A percentile compares a stretch with the other conserved stretches of the same genome.
These are phyloP conservation scores for Ophiostoma pallidulum DNA, from an alignment of 2,329 filamentous ascomycete species.

Conservation along the genomic window DNA sequence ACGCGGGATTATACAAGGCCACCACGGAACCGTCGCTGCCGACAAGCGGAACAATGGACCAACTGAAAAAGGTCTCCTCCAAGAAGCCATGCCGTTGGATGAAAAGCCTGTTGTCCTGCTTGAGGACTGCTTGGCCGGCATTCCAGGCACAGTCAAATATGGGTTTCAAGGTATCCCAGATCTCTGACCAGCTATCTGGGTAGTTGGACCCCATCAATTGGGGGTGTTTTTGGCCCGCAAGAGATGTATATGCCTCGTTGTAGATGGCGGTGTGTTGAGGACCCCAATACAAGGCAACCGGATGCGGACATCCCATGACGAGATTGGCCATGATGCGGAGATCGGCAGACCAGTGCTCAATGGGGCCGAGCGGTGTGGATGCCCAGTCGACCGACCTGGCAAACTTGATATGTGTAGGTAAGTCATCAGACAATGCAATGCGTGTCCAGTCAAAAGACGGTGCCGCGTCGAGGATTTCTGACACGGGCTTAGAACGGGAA, in stretches of 20 bases:
- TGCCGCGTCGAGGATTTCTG: slow-evolving; percentile 24
- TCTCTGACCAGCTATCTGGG: slow-evolving; percentile 59
- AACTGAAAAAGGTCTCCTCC: slow-evolving; percentile 76
- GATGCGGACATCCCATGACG: slow-evolving; percentile 70
- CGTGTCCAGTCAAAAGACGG: slow-evolving; percentile 75
- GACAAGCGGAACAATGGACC: slow-evolving; percentile 70
- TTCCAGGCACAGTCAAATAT: slow-evolving; percentile 58
- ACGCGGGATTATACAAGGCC: slow-evolving; percentile 69
- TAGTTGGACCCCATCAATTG: slow-evolving; percentile 65
- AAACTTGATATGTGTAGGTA: slow-evolving; percentile 64
- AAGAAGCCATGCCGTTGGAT: slow-evolving; percentile 58
- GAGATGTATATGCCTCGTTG: slow-evolving; percentile 60
- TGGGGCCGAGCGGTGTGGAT: slow-evolving; percentile 62
- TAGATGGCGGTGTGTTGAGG: slow-evolving; percentile 60
- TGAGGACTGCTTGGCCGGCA: slow-evolving; percentile 73
- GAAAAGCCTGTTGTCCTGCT: slow-evolving; percentile 71
- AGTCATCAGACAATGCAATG: slow-evolving; percentile 50
- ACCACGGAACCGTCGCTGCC: slow-evolving; percentile 65
- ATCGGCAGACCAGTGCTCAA: slow-evolving; percentile 62
- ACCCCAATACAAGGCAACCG: slow-evolving; percentile 73
- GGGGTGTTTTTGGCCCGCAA: slow-evolving; percentile 72
- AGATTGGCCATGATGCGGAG: slow-evolving; percentile 71
- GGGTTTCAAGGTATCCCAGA: slow-evolving; percentile 62
- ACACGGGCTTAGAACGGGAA: not conserved
- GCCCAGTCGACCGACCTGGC: slow-evolving; percentile 65